phyloP scores from a whole-genome alignment of 2,329 filamentous ascomycete genomes.

The Sporothrix humicola region DNA sequence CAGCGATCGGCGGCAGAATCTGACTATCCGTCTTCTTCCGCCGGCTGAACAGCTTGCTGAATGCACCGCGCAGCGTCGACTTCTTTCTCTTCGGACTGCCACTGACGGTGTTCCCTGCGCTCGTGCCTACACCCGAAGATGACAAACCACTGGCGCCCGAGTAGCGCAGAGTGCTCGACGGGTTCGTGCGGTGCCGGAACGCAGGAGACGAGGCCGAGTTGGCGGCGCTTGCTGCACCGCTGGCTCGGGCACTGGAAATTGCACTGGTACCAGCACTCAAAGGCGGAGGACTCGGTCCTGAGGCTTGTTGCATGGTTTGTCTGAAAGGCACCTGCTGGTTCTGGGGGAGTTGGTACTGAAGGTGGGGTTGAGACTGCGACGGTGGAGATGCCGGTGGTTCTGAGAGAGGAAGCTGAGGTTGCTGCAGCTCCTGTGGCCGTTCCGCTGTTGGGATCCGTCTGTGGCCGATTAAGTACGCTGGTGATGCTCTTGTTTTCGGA shows the following conservation, averaged over 20 bases:
- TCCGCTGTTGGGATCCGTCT: slow-evolving; percentile 20
- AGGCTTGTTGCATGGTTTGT: neutral
- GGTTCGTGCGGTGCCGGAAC: slow-evolving; percentile 45
- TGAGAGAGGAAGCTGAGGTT: slow-evolving; percentile 1
- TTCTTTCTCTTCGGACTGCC: slow-evolving; percentile 53
- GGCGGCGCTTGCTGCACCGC: slow-evolving; percentile 1
- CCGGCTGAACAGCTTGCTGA: slow-evolving; percentile 64
- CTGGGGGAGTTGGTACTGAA: slow-evolving; percentile 11
- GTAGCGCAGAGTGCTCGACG: slow-evolving; percentile 52
- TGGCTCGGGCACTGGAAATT: slow-evolving; percentile 21
- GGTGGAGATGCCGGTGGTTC: slow-evolving; percentile 15
- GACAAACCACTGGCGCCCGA: slow-evolving; percentile 55
- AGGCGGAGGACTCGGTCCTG: neutral
- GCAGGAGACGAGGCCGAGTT: slow-evolving; percentile 32
- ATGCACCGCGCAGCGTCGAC: slow-evolving; percentile 60
- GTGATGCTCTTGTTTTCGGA: neutral
- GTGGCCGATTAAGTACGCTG: neutral
- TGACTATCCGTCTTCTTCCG: slow-evolving; percentile 56
- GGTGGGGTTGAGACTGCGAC: slow-evolving; percentile 3
- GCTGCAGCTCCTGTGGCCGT: slow-evolving; percentile 11
- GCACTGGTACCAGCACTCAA: slow-evolving; percentile 9
- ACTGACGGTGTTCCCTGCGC: neutral
- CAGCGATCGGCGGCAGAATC: slow-evolving; percentile 36
- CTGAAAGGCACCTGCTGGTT: neutral
- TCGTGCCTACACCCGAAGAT: slow-evolving; percentile 41